Base-by-base conservation (phyloP, 176 grass and related monocot species). In the Oryza glaberrima region DNA sequence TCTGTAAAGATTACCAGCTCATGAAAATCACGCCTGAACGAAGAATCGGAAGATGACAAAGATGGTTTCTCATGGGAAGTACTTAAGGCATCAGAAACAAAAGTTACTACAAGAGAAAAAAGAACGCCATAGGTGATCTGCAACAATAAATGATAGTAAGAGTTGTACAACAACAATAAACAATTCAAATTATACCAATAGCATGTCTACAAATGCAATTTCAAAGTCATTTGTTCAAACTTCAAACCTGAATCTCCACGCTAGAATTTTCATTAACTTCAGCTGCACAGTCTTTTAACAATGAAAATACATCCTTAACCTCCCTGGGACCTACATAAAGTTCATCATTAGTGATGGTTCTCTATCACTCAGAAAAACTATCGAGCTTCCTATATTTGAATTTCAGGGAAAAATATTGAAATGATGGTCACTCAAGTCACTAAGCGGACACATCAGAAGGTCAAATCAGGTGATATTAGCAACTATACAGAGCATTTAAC, bases 1-100 rank as follows among this genome's bases (percentile, higher is more conserved):
- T 45, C 26, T 43, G n/a, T 43, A 36, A 56, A 77, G 28, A 87
- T 80, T 95, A 98, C 96, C 76, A 95, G 80, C 65, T 95, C 93
- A 81, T 95, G 89, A 86, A 98, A 98, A 88, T 98, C 93, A 15
- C 85, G 80, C 86, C 86, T 94, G 84, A 93, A 98, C 23, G 88
- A 95, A 71, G 87, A 69, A 86, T 98, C 93, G 81, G 84, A 89
- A 7, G 75, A 97, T 75, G 89, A 78, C 26, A 74, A 38, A 35
- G 88, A 90, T 65, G 58, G 19, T 70, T 81, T 92, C 46, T 90
- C 85, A 75, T 76, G 83, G 72, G 77, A 84, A 82, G 91, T 83
- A 83, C 91, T 90, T 64, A 98, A 65, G 15, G 91, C 89, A 87
- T 98, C 93, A 78, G 96, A 95, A 81, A 95, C 73, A 70, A 98